Percentiles rank a stretch among this genome's conserved stretches.
These are phyloP conservation scores for Annona squamosa DNA, from an alignment of 164 flowering plant species.

Conservation along the genomic window DNA sequence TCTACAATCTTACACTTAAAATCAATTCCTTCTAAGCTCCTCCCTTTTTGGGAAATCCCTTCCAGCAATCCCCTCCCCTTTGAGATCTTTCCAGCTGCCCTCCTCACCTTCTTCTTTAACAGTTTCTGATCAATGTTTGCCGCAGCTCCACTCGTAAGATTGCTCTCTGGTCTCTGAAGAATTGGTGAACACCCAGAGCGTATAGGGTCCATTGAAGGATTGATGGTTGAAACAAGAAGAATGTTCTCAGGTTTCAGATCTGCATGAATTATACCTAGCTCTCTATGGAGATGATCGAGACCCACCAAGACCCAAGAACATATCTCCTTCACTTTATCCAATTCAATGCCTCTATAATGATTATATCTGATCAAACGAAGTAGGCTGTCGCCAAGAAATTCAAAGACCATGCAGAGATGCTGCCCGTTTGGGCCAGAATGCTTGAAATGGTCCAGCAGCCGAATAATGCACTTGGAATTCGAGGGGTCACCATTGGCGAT, in stretches of 20 bases:
- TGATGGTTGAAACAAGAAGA: constrained; percentile 71
- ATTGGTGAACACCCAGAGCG: constrained; percentile 60
- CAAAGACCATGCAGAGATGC: constrained; percentile 88
- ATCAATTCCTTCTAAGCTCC: constrained; percentile 70
- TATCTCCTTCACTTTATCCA: constrained; percentile 74
- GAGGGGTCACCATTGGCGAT: constrained; percentile 65
- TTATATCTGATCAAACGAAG: constrained; percentile 64
- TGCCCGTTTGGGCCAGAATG: constrained; percentile 93
- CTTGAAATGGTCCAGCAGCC: constrained; percentile 77
- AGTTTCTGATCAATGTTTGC: constrained; percentile 57
- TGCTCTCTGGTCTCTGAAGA: constrained; percentile 82
- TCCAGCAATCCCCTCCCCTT: constrained; percentile 59
- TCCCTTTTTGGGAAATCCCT: constrained; percentile 34
- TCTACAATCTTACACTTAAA: constrained; percentile 87
- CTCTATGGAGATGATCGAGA: constrained; percentile 84
- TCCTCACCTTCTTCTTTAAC: constrained; percentile 70
- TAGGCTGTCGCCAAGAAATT: constrained; percentile 85
- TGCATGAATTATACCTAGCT: constrained; percentile 72
- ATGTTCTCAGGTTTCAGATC: constrained; percentile 94
- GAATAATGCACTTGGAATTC: constrained; percentile 51
- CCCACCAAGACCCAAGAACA: constrained; percentile 71
- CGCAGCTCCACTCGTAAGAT: constrained; percentile 41
- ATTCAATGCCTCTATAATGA: constrained; percentile 56
- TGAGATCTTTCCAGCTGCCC: constrained; percentile 74
- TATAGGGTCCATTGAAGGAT: constrained; percentile 80